Evolutionary conservation across 305 asterid species (phyloP).

Genomic region (Fraxinus greggii): DNA sequence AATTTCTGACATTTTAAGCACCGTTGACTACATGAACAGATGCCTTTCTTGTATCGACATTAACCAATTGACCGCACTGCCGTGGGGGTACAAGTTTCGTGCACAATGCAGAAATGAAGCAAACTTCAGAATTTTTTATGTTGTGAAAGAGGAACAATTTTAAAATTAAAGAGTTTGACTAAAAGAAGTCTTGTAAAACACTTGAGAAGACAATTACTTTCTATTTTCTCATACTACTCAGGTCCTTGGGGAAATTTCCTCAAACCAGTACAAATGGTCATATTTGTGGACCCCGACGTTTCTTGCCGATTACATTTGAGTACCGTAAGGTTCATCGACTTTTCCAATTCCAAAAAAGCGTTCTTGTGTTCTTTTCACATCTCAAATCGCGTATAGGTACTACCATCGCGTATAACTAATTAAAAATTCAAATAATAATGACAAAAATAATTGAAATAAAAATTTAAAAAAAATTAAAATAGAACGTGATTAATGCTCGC

Average conservation of each 20-base stretch:
- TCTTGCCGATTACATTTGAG: neutral
- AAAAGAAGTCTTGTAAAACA: too few species aligned
- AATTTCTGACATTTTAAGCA: neutral
- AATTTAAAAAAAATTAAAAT: neutral
- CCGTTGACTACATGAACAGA: neutral
- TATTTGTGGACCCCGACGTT: neutral
- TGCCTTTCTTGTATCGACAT: neutral
- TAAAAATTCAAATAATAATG: neutral
- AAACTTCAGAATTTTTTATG: neutral
- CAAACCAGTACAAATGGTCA: neutral
- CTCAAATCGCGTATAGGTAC: neutral
- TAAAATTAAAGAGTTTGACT: neutral
- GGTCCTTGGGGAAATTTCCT: neutral
- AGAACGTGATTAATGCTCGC: conserved; percentile 25
- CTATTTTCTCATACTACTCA: neutral
- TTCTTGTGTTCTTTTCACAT: neutral
- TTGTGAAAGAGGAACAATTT: neutral
- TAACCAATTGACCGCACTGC: neutral
- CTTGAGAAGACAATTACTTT: neutral
- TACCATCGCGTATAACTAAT: neutral
- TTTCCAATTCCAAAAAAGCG: neutral
- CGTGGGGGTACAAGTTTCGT: neutral
- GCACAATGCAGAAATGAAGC: neutral
- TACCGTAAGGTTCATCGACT: neutral
- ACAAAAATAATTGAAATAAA: neutral